Evolutionary conservation across 352 stramenopile species (phyloP).

Genomic region (Phytopythium montanum): DNA sequence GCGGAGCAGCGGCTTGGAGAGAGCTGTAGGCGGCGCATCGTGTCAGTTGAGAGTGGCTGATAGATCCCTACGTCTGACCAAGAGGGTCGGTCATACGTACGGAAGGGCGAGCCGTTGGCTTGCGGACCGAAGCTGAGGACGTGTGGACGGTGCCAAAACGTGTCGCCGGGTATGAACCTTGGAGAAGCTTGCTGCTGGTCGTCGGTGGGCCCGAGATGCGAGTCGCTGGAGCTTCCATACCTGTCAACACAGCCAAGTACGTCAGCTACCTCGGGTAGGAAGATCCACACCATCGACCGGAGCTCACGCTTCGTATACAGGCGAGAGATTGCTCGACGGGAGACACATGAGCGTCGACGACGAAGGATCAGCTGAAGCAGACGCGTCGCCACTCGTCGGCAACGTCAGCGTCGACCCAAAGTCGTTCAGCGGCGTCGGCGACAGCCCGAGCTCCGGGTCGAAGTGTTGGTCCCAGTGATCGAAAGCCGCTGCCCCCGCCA

Average conservation of each 20-base stretch:
- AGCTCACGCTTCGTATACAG: slow-evolving; percentile 30
- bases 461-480: slow-evolving; percentile 31
- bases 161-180: slow-evolving; percentile 3
- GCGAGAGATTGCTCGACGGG: slow-evolving; percentile 16
- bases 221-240: not conserved
- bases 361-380: not conserved
- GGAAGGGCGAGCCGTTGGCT: slow-evolving; percentile 29
- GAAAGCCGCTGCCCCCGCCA: slow-evolving; percentile 17
- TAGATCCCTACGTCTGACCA: not conserved
- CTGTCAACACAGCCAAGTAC: not conserved
- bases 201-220: not conserved
- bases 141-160: slow-evolving; percentile 7
- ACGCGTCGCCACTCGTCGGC: not conserved
- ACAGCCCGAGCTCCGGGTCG: slow-evolving; percentile 21
- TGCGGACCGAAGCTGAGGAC: slow-evolving; percentile 29
- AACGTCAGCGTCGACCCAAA: slow-evolving; percentile 20
- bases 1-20: slow-evolving; percentile 75
- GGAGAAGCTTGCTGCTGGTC: slow-evolving; percentile 2
- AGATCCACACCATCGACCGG: not conserved
- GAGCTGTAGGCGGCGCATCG: slow-evolving; percentile 19
- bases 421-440: slow-evolving; percentile 17
- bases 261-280: not conserved
- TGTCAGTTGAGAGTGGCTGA: not conserved
- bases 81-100: slow-evolving; percentile 20
- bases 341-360: slow-evolving; percentile 14